phyloP scores from a whole-genome alignment of 2,329 filamentous ascomycete genomes.

The Zasmidium angulare region DNA sequence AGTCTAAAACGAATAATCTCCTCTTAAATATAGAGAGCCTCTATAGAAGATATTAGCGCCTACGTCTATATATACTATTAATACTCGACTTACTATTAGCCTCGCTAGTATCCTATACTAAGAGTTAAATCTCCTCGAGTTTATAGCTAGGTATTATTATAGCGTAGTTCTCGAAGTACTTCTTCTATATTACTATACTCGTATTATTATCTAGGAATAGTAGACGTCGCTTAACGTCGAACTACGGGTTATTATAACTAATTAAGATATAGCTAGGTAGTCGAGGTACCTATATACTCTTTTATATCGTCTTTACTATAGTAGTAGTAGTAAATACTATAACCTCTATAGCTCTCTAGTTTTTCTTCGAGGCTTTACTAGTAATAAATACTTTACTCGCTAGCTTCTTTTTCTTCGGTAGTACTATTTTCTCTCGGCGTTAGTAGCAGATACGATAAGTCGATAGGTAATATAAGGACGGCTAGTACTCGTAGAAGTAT shows the following conservation, averaged over 20 bases:
- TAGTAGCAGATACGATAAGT: too few relatives aligned
- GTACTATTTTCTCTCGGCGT: background rate
- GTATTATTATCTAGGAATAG: background rate
- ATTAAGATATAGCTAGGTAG: background rate
- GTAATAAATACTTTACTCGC: background rate
- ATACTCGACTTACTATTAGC: too few relatives aligned
- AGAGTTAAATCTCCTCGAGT: background rate
- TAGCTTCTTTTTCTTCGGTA: background rate
- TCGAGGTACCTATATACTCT: background rate
- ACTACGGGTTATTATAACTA: background rate
- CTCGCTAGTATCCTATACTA: background rate
- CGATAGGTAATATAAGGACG: background rate
- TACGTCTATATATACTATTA: too few relatives aligned
- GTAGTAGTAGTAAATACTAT: background rate
- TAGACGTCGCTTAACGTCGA: background rate
- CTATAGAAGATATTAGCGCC: too few relatives aligned
- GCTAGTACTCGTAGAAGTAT: too few relatives aligned
- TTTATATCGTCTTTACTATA: background rate
- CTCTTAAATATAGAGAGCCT: background rate
- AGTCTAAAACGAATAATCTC: background rate
- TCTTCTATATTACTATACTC: background rate
- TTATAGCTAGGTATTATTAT: background rate
- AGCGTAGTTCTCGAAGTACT: background rate
- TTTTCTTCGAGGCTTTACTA: background rate
- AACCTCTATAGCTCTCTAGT: background rate